These are phyloP conservation scores for Pestalotiopsis sp. DNA, from an alignment of 2,329 filamentous ascomycete genomes.

Conservation along the genomic window DNA sequence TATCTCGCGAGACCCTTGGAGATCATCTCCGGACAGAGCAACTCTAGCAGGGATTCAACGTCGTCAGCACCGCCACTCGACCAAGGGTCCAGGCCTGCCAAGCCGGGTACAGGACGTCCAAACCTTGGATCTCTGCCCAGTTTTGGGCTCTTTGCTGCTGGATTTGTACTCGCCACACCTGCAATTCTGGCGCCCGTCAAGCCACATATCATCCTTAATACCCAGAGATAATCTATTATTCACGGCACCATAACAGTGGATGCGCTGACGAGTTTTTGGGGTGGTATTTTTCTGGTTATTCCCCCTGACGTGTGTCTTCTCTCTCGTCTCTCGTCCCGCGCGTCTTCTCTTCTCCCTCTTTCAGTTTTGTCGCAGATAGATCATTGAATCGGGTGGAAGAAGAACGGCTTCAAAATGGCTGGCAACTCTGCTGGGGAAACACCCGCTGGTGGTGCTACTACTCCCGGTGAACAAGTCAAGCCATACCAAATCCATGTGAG, in stretches of 20 bases:
- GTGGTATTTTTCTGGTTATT: not conserved
- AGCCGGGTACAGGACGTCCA: conserved; percentile 11
- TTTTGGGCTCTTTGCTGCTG: conserved; percentile 22
- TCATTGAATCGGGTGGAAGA: conserved; percentile 11
- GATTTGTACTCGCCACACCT: conserved; percentile 27
- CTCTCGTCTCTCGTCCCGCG: not conserved
- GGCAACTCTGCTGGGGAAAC: conserved; percentile 23
- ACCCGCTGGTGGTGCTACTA: not conserved
- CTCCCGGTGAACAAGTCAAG: conserved; percentile 42
- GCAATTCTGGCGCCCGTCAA: conserved; percentile 8
- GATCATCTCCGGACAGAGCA: conserved; percentile 22
- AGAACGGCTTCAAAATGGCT: conserved; percentile 19
- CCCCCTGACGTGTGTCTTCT: not conserved
- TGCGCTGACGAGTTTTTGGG: conserved; percentile 1
- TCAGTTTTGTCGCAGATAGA: conserved; percentile 8
- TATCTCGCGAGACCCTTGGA: conserved; percentile 7
- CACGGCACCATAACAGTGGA: conserved; percentile 10
- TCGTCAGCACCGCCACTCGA: conserved; percentile 31
- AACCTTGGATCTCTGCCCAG: conserved; percentile 24
- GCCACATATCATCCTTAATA: conserved; percentile 1
- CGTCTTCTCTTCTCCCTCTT: not conserved
- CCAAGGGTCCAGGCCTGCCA: conserved; percentile 15
- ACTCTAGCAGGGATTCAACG: conserved; percentile 11
- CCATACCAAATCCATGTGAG: conserved; percentile 60
- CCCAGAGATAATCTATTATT: conserved; percentile 11